These are phyloP conservation scores for Penicillium verrucosum DNA, from an alignment of 2,329 filamentous ascomycete species.

Conservation along the genomic window DNA sequence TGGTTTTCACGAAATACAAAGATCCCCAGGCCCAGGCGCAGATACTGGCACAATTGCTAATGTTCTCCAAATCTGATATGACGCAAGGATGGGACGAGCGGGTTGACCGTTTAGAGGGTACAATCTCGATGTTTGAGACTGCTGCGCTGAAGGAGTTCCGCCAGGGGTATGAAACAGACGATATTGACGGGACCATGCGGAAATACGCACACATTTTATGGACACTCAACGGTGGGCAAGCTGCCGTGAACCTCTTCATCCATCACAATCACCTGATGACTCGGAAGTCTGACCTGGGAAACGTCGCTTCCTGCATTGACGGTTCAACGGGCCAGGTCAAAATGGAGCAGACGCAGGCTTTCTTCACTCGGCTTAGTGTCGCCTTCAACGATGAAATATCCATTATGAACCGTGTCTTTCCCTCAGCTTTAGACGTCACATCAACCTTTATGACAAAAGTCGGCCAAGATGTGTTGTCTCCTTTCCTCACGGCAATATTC, in stretches of 20 bases:
- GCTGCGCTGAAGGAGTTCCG: constrained; percentile 90
- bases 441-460: constrained; percentile 78
- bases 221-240: constrained; percentile 73
- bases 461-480: constrained; percentile 74
- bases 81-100: constrained; percentile 69
- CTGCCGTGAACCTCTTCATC: constrained; percentile 79
- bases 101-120: constrained; percentile 67
- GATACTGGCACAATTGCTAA: constrained; percentile 76
- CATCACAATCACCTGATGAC: constrained; percentile 83
- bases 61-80: constrained; percentile 78
- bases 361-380: constrained; percentile 70
- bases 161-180: constrained; percentile 82
- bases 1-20: constrained; percentile 80
- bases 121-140: constrained; percentile 82
- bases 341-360: constrained; percentile 74
- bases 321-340: constrained; percentile 65
- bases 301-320: constrained; percentile 78
- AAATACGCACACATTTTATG: constrained; percentile 84
- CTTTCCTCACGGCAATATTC: constrained; percentile 80
- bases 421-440: constrained; percentile 66
- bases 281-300: constrained; percentile 67
- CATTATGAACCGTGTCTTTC: constrained; percentile 79
- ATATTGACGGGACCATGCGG: constrained; percentile 84
- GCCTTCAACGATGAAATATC: constrained; percentile 79
- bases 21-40: constrained; percentile 87